Conservation (phyloP, 2,329 filamentous ascomycete species). For the Trichoderma sp. region DNA sequence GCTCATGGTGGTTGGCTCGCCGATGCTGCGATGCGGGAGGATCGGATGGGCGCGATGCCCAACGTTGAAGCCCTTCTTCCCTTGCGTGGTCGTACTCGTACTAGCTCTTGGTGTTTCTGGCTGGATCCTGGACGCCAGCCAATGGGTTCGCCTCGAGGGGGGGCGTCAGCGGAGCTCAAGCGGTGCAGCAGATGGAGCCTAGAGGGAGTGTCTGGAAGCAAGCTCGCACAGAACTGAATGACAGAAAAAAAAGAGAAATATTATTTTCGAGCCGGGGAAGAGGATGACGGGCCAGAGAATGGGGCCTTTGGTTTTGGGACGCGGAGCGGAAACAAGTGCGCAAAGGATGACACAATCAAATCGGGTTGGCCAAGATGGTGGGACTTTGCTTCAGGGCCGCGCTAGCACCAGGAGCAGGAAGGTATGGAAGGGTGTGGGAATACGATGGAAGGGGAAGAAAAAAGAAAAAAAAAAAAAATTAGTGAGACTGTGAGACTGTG, state of each 20-base stretch:
- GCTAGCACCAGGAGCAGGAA: conserved; percentile 15
- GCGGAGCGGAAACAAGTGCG: conserved; percentile 25
- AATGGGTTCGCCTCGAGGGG: not conserved
- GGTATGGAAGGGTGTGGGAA: conserved; percentile 19
- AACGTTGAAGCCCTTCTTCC: conserved; percentile 23
- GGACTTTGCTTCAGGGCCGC: conserved; percentile 20
- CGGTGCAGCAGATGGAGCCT: conserved; percentile 1
- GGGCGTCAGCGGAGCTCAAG: not conserved
- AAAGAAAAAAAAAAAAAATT: not conserved
- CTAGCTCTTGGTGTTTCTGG: not conserved
- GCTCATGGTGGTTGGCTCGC: conserved; percentile 38
- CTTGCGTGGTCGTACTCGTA: conserved; percentile 8
- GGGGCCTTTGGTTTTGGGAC: conserved; percentile 9
- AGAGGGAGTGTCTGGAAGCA: conserved; percentile 3
- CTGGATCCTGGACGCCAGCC: conserved; percentile 2
- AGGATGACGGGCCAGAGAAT: conserved; percentile 27
- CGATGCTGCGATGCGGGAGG: conserved; percentile 23
- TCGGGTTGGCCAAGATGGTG: conserved; percentile 26
- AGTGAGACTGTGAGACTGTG: not conserved
- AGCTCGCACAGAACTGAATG: conserved; percentile 12
- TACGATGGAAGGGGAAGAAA: conserved; percentile 13
- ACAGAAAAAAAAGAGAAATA: conserved; percentile 16
- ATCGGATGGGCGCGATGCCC: conserved; percentile 26
- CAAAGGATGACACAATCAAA: conserved; percentile 35
- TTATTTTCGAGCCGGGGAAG: conserved; percentile 32